phyloP scores from a whole-genome alignment of 2,329 filamentous ascomycete species.

The Delphinella strobiligena region DNA sequence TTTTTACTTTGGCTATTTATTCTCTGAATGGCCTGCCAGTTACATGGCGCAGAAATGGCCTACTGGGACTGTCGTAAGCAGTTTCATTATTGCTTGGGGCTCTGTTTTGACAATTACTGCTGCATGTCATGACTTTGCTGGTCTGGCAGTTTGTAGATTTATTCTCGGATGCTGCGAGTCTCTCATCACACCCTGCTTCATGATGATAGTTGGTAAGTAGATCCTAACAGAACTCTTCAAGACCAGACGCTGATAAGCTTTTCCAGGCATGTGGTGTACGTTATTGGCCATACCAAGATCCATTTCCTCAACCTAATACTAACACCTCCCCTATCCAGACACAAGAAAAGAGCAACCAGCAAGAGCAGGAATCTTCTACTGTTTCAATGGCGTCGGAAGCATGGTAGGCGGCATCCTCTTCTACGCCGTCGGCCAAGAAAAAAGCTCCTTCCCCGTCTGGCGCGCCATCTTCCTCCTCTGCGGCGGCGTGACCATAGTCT shows the following conservation, averaged over 20 bases:
- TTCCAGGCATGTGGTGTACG: slow-evolving; percentile 46
- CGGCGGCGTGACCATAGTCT: slow-evolving; percentile 49
- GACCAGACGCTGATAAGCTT: background rate
- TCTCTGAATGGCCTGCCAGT: slow-evolving; percentile 14
- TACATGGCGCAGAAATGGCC: slow-evolving; percentile 21
- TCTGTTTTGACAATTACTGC: slow-evolving; percentile 48
- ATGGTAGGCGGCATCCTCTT: slow-evolving; percentile 59
- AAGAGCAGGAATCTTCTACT: slow-evolving; percentile 38
- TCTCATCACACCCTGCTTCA: slow-evolving; percentile 55
- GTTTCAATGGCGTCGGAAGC: slow-evolving; percentile 65
- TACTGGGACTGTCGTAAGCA: slow-evolving; percentile 21
- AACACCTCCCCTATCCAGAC: too few relatives aligned
- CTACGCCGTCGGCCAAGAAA: slow-evolving; percentile 31
- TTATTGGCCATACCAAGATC: too few relatives aligned
- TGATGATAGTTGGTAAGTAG: slow-evolving; percentile 42
- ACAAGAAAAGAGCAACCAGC: slow-evolving; percentile 43
- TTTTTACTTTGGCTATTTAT: slow-evolving; percentile 39
- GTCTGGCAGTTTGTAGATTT: slow-evolving; percentile 49
- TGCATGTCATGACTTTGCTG: slow-evolving; percentile 46
- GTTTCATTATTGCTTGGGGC: slow-evolving; percentile 49
- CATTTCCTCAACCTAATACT: too few relatives aligned
- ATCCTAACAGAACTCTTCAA: background rate
- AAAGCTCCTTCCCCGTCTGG: slow-evolving; percentile 19
- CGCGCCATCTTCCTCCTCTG: slow-evolving; percentile 50
- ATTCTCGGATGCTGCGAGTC: slow-evolving; percentile 60